These are phyloP conservation scores for Phytophthora sp. DNA, from an alignment of 352 stramenopile species.

Conservation along the genomic window DNA sequence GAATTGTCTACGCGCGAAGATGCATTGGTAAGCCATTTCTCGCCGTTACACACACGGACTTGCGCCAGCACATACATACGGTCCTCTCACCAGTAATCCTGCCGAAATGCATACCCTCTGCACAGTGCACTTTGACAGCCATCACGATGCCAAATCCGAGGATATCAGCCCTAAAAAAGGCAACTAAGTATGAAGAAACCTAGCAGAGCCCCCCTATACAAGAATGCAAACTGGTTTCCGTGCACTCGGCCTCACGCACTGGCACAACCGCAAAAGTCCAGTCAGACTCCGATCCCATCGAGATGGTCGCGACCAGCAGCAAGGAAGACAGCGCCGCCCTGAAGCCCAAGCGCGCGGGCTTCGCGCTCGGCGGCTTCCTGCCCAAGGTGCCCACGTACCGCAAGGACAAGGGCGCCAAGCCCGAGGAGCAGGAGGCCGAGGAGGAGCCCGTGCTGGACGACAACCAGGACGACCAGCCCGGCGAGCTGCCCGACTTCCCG, in stretches of 20 bases:
- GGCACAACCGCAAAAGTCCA: constrained; percentile 37
- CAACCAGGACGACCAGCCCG: constrained; percentile 50
- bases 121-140: too few relatives aligned
- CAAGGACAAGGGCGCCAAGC: constrained; percentile 46
- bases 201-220: too few relatives aligned
- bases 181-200: too few relatives aligned
- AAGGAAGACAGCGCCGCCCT: constrained; percentile 39
- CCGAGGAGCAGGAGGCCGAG: constrained; percentile 34
- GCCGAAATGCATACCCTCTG: too few relatives aligned
- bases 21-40: neutral
- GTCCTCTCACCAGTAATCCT: too few relatives aligned
- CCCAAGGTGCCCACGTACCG: constrained; percentile 63
- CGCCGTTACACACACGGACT: too few relatives aligned
- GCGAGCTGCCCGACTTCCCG: constrained; percentile 52
- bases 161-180: too few relatives aligned
- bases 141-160: too few relatives aligned
- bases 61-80: too few relatives aligned
- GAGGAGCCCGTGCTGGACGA: constrained; percentile 33
- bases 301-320: constrained; percentile 49
- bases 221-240: too few relatives aligned
- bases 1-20: too few relatives aligned
- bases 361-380: constrained; percentile 62
- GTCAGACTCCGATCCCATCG: constrained; percentile 6
- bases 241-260: too few relatives aligned
- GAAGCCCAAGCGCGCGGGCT: constrained; percentile 56